Conservation (phyloP, 2,329 filamentous ascomycete genomes). For the Penicillium occitanis region DNA sequence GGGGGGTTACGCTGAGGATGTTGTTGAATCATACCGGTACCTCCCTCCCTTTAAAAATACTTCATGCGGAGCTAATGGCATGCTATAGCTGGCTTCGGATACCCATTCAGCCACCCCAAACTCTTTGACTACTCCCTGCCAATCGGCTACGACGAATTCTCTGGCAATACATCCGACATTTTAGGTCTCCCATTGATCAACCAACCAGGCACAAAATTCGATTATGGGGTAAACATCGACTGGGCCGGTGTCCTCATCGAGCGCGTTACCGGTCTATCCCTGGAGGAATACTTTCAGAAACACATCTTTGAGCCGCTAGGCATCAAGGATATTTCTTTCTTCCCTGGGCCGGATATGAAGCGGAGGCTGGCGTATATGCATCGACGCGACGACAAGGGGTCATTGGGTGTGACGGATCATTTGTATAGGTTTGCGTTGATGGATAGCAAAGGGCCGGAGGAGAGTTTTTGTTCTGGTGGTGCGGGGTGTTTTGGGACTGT, state of each 20-base stretch:
- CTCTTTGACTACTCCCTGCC: conserved; percentile 46
- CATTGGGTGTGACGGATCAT: conserved; percentile 15
- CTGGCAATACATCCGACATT: conserved; percentile 54
- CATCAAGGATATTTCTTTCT: conserved; percentile 56
- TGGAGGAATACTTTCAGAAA: conserved; percentile 53
- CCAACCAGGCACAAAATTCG: conserved; percentile 64
- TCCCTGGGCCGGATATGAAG: conserved; percentile 57
- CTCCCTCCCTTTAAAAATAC: neutral
- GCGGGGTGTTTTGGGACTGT: conserved; percentile 62
- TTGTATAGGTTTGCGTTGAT: conserved; percentile 17
- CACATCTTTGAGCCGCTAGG: conserved; percentile 52
- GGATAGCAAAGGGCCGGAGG: neutral
- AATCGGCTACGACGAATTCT: conserved; percentile 58
- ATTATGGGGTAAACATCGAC: conserved; percentile 59
- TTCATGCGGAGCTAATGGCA: neutral
- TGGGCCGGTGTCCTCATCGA: conserved; percentile 56
- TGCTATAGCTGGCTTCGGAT: conserved; percentile 40
- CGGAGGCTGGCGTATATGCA: conserved; percentile 59
- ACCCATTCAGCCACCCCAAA: conserved; percentile 49
- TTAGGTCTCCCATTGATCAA: conserved; percentile 57
- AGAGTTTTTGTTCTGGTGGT: conserved; percentile 51
- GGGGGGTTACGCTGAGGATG: conserved; percentile 53
- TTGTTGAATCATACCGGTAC: conserved; percentile 52
- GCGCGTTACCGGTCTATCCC: conserved; percentile 43
- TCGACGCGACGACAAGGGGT: conserved; percentile 49